Conservation (phyloP, 2,329 filamentous ascomycete species). For the Phialophora chinensis region DNA sequence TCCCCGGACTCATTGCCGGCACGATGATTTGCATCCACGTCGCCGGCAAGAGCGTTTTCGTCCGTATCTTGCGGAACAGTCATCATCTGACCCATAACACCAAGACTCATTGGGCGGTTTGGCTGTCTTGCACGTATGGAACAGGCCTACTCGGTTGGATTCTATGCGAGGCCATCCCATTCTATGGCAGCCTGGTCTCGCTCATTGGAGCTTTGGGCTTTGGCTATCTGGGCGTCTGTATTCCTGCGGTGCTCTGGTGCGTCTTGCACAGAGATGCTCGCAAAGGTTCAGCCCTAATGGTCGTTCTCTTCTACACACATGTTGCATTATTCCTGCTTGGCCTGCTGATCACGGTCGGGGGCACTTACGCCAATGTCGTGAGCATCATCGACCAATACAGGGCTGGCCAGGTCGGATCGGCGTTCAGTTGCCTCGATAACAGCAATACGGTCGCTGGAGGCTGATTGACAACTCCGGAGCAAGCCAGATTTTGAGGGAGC, state of each 20-base stretch:
- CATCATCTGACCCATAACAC: not conserved
- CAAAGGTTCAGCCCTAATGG: not conserved
- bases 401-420: constrained; percentile 11
- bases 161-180: not conserved
- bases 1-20: not conserved
- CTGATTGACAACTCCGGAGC: not conserved
- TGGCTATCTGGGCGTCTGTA: not conserved
- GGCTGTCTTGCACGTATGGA: not conserved
- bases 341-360: not conserved
- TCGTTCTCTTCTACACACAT: not conserved
- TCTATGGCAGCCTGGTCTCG: not conserved
- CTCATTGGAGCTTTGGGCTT: not conserved
- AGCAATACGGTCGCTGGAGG: constrained; percentile 20
- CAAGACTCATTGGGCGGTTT: not conserved
- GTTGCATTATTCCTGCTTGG: not conserved
- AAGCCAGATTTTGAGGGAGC: not conserved
- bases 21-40: not conserved
- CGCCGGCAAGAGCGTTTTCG: not conserved
- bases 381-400: constrained; percentile 21
- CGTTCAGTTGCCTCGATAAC: constrained; percentile 22
- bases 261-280: not conserved
- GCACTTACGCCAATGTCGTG: constrained; percentile 7
- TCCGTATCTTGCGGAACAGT: not conserved
- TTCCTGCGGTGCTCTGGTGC: not conserved
- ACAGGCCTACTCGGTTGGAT: not conserved